Conservation (phyloP, 2,329 filamentous ascomycete genomes). For the Colletotrichum sp. region DNA sequence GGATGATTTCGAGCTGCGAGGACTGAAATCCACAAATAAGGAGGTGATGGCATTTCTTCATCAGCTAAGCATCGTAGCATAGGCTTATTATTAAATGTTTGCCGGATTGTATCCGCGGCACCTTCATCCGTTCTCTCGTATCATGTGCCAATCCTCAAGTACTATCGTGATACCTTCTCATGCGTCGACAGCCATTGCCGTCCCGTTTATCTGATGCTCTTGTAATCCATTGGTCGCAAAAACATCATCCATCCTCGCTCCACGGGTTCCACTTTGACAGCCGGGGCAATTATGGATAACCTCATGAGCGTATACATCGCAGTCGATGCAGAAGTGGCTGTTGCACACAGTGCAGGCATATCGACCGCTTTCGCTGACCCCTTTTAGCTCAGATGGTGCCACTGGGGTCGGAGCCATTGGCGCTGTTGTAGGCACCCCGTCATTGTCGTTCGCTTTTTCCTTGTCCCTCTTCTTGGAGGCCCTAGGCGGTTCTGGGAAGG, state of each 20-base stretch:
- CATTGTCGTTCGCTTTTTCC: conserved; percentile 7
- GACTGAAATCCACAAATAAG: background rate
- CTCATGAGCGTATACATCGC: conserved; percentile 94
- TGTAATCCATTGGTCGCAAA: conserved; percentile 33
- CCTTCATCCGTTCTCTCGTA: background rate
- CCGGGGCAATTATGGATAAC: conserved; percentile 95
- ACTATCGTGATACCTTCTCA: background rate
- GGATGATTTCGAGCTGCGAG: background rate
- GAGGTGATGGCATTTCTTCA: background rate
- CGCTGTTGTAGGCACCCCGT: conserved; percentile 17
- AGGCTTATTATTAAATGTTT: background rate
- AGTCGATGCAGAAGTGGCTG: conserved; percentile 97
- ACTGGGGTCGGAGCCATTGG: conserved; percentile 23
- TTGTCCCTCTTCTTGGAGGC: conserved; percentile 25
- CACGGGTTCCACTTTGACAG: conserved; percentile 66
- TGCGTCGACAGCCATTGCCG: conserved; percentile 49
- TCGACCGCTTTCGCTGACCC: conserved; percentile 82
- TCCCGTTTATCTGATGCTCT: conserved; percentile 35
- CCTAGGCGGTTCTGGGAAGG: conserved; percentile 65
- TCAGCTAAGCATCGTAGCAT: background rate
- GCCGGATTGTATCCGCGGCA: background rate
- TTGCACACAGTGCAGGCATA: conserved; percentile 90
- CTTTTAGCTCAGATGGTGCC: conserved; percentile 47
- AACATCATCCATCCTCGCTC: conserved; percentile 22
- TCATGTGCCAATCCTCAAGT: background rate